phyloP scores from a whole-genome alignment of 2,329 filamentous ascomycete species.

The Fusarium stilboides region DNA sequence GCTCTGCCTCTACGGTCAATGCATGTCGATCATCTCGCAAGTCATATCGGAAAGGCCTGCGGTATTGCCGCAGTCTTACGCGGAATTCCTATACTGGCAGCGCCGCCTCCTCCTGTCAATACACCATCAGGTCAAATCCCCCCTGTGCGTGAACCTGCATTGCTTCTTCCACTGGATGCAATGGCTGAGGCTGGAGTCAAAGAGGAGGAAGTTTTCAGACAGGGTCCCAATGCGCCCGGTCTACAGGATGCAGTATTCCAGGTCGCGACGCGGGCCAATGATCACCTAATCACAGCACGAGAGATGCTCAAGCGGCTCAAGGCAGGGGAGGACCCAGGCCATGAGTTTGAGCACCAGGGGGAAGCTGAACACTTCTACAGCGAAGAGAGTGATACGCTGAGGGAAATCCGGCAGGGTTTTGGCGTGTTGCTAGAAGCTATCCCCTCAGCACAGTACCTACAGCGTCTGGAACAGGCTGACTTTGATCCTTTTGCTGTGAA shows the following conservation, averaged over 20 bases:
- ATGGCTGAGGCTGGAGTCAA: conserved; percentile 86
- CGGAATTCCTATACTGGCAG: conserved; percentile 89
- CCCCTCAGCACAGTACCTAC: conserved; percentile 83
- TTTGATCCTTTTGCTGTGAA: conserved; percentile 84
- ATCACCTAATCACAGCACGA: conserved; percentile 93
- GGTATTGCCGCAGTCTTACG: conserved; percentile 91
- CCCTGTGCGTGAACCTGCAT: conserved; percentile 62
- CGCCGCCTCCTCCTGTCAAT: conserved; percentile 69
- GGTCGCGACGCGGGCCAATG: conserved; percentile 93
- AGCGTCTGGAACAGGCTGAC: conserved; percentile 82
- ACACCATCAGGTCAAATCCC: conserved; percentile 59
- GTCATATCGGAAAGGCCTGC: conserved; percentile 93
- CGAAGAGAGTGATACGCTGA: conserved; percentile 55
- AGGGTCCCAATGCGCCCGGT: conserved; percentile 83
- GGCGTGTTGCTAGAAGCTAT: conserved; percentile 86
- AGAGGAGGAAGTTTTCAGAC: conserved; percentile 91
- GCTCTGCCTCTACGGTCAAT: conserved; percentile 84
- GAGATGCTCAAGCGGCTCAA: conserved; percentile 90
- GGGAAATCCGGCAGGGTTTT: conserved; percentile 74
- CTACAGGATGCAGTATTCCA: conserved; percentile 91
- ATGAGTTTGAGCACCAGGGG: conserved; percentile 89
- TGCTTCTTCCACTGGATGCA: conserved; percentile 88
- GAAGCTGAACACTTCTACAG: conserved; percentile 77
- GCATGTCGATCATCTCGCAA: conserved; percentile 91
- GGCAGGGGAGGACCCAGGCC: conserved; percentile 80